Percentiles rank a stretch among this genome's conserved stretches.
These are phyloP conservation scores for Ceratobasidium sp. DNA, from an alignment of 1,284 basidiomycete species.

Conservation along the genomic window DNA sequence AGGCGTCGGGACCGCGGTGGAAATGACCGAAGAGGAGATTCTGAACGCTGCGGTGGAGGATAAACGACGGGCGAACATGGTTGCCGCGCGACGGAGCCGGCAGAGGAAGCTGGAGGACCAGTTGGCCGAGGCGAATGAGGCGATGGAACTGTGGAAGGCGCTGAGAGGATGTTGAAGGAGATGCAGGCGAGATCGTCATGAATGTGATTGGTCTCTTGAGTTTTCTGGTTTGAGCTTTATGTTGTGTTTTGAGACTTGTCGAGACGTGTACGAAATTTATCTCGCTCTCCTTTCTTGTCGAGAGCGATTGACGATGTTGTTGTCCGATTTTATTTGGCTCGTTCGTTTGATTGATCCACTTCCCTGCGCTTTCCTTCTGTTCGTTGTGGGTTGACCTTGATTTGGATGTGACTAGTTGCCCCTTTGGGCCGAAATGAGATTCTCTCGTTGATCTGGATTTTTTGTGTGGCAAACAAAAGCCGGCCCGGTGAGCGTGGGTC, in stretches of 20 bases:
- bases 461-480: no score
- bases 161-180: constrained; percentile 45
- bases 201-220: background rate
- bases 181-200: background rate
- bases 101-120: constrained; percentile 78
- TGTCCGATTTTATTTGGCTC: no score
- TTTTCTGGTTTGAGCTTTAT: no score
- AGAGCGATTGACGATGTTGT: no score
- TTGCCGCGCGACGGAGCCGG: constrained; percentile 80
- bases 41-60: constrained; percentile 73
- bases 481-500: no score
- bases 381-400: no score
- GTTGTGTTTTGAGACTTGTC: background rate
- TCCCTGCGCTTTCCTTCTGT: no score
- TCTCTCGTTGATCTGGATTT: no score
- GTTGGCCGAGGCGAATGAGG: constrained; percentile 63
- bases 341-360: no score
- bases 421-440: no score
- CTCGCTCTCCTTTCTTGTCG: no score
- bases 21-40: constrained; percentile 63
- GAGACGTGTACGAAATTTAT: background rate
- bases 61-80: constrained; percentile 84
- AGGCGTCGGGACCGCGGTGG: constrained; percentile 55
- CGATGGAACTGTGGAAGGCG: constrained; percentile 71
- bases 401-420: no score